Conservation (phyloP, 192 early-diverging fungal species). For the Coemansia sp. region DNA sequence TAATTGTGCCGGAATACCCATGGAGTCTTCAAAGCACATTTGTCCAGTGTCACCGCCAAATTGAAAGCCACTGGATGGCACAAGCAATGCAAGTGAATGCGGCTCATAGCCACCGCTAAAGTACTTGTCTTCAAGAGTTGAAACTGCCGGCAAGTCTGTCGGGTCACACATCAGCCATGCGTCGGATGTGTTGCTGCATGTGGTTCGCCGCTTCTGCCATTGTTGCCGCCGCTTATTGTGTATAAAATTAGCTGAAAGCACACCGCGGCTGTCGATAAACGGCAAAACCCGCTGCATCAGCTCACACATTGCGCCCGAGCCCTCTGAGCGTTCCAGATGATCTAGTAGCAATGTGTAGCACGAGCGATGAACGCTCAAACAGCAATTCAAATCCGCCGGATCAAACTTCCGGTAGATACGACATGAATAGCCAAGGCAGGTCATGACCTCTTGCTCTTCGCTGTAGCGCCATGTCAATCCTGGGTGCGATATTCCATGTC, state of each 20-base stretch:
- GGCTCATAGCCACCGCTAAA: constrained; percentile 2
- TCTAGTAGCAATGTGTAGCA: constrained; percentile 41
- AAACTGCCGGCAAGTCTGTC: constrained; percentile 30
- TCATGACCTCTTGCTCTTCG: constrained; percentile 37
- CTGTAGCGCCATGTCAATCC: constrained; percentile 44
- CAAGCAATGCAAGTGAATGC: constrained; percentile 11
- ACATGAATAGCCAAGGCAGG: constrained; percentile 40
- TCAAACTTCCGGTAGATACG: constrained; percentile 33
- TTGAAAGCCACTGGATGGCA: constrained; percentile 1
- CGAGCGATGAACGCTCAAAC: constrained; percentile 44
- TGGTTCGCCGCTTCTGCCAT: background rate
- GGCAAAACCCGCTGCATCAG: constrained; percentile 29
- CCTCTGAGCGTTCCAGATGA: constrained; percentile 33
- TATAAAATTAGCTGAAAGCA: constrained; percentile 6
- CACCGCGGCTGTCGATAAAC: constrained; percentile 23
- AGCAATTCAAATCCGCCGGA: constrained; percentile 14
- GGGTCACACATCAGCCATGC: constrained; percentile 48
- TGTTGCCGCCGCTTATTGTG: constrained; percentile 1
- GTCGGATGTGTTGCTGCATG: background rate
- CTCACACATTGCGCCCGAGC: constrained; percentile 7
- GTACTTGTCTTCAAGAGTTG: background rate
- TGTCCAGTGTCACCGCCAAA: background rate
- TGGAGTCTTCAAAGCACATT: constrained; percentile 2
- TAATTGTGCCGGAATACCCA: constrained; percentile 28
- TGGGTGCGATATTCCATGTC: constrained; percentile 47